Evolutionary conservation across 1,284 basidiomycete genomes (phyloP).

Genomic region (Pseudozyma flocculosa): DNA sequence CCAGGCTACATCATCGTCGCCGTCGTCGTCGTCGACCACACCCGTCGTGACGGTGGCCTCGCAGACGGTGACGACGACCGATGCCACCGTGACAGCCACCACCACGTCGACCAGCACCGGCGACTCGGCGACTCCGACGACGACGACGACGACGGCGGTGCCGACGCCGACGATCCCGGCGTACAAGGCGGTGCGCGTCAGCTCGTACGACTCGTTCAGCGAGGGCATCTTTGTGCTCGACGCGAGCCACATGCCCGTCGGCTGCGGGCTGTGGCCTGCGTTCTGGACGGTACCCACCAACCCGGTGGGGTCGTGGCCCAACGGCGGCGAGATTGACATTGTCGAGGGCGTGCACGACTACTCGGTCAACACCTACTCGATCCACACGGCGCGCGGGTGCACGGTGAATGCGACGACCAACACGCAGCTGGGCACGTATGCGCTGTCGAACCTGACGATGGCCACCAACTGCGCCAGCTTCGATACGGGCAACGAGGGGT

Average conservation of each 20-base stretch:
- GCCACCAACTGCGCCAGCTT: slow-evolving; percentile 65
- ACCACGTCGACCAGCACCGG: slow-evolving; percentile 4
- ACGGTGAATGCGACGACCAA: slow-evolving; percentile 24
- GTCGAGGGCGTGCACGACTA: slow-evolving; percentile 44
- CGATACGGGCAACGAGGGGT: slow-evolving; percentile 66
- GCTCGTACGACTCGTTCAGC: slow-evolving; percentile 35
- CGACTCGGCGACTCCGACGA: slow-evolving; percentile 9
- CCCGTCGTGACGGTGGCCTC: no score
- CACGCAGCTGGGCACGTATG: slow-evolving; percentile 17
- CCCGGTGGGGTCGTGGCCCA: slow-evolving; percentile 37
- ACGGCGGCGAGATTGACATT: slow-evolving; percentile 49
- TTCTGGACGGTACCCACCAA: slow-evolving; percentile 44
- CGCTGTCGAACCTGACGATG: slow-evolving; percentile 38
- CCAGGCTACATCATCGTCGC: no score
- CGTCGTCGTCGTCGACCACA: no score
- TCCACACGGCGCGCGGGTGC: slow-evolving; percentile 39
- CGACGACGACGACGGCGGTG: background rate
- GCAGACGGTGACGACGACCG: no score
- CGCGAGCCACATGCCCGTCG: slow-evolving; percentile 34
- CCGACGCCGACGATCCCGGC: slow-evolving; percentile 13
- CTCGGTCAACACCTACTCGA: slow-evolving; percentile 35
- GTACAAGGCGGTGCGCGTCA: slow-evolving; percentile 32
- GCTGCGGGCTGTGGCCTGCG: slow-evolving; percentile 50
- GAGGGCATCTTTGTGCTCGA: slow-evolving; percentile 41
- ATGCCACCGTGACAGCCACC: background rate